phyloP scores from a whole-genome alignment of 148 eudicot genomes.

The Persicaria tinctoria region DNA sequence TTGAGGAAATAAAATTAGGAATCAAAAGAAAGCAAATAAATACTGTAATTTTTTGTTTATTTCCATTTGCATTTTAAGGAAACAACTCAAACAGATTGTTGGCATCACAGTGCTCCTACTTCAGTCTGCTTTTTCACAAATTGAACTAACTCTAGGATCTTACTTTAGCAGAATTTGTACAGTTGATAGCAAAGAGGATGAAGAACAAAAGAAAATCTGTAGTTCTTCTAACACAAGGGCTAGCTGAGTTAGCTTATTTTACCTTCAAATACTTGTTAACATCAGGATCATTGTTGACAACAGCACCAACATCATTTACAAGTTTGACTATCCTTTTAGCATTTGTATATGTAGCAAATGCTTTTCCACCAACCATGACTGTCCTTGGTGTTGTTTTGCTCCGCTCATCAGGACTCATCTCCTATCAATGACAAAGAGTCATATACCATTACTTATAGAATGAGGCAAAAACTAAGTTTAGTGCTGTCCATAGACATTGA shows the following conservation, averaged over 20 bases:
- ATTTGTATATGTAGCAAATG: conserved; percentile 93
- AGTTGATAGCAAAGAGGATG: too few relatives aligned
- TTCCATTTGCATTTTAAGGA: too few relatives aligned
- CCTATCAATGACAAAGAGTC: conserved; percentile 33
- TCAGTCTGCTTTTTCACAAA: too few relatives aligned
- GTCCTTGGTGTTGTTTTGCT: conserved; percentile 74
- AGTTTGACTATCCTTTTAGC: conserved; percentile 92
- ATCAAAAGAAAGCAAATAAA: too few relatives aligned
- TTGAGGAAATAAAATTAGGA: too few relatives aligned
- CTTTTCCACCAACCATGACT: conserved; percentile 96
- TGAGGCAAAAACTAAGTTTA: neutral
- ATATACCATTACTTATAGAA: conserved; percentile 33
- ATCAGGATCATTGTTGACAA: conserved; percentile 86
- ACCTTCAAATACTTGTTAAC: conserved; percentile 84
- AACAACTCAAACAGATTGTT: too few relatives aligned
- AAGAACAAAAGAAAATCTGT: too few relatives aligned
- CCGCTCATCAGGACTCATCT: conserved; percentile 86
- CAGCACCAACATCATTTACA: conserved; percentile 82
- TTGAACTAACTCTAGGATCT: too few relatives aligned
- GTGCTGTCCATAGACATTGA: too few relatives aligned
- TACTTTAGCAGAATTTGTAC: too few relatives aligned
- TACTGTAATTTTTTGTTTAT: too few relatives aligned
- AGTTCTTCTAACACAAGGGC: neutral
- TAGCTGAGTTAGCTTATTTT: conserved; percentile 1
- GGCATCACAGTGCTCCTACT: too few relatives aligned